A percentile compares a stretch with the other conserved stretches of the same genome.
Conservation (phyloP, 768 basidiomycete genomes). For the Boletellus emodensis region DNA sequence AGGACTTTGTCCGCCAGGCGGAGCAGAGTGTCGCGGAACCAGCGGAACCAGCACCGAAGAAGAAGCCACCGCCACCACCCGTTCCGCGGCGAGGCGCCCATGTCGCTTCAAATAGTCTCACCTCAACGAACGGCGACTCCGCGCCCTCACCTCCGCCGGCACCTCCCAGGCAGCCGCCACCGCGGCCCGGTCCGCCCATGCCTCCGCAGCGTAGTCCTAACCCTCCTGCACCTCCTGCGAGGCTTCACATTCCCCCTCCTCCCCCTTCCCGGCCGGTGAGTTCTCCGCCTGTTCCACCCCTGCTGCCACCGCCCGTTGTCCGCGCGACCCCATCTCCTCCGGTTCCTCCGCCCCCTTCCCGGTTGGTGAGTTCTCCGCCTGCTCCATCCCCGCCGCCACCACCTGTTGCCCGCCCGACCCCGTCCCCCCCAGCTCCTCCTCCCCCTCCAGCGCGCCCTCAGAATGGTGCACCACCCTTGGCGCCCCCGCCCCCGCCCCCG, state of each 20-base stretch:
- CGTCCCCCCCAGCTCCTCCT: constrained; percentile 30
- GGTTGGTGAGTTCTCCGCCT: constrained; percentile 33
- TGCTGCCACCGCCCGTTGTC: constrained; percentile 16
- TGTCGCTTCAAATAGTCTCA: constrained; percentile 19
- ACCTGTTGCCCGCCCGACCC: constrained; percentile 16
- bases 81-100: constrained; percentile 32
- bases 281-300: constrained; percentile 32
- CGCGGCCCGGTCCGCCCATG: constrained; percentile 9
- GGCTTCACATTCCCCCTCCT: constrained; percentile 25
- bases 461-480: constrained; percentile 16
- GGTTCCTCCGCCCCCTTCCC: constrained; percentile 33
- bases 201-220: constrained; percentile 27
- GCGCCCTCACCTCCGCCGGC: constrained; percentile 32
- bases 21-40: constrained; percentile 33
- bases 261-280: constrained; percentile 35
- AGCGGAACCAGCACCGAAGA: constrained; percentile 40
- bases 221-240: constrained; percentile 32
- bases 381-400: constrained; percentile 29
- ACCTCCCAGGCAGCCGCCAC: constrained; percentile 33
- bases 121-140: constrained; percentile 19
- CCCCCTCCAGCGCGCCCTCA: constrained; percentile 33
- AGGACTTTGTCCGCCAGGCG: constrained; percentile 63
- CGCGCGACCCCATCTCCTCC: constrained; percentile 31
- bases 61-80: constrained; percentile 39
- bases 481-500: constrained; percentile 22